Evolutionary conservation across 2,329 filamentous ascomycete species (phyloP), one percentile per base, ranked within the genome.

Genomic region (Diaporthe amygdali): DNA sequence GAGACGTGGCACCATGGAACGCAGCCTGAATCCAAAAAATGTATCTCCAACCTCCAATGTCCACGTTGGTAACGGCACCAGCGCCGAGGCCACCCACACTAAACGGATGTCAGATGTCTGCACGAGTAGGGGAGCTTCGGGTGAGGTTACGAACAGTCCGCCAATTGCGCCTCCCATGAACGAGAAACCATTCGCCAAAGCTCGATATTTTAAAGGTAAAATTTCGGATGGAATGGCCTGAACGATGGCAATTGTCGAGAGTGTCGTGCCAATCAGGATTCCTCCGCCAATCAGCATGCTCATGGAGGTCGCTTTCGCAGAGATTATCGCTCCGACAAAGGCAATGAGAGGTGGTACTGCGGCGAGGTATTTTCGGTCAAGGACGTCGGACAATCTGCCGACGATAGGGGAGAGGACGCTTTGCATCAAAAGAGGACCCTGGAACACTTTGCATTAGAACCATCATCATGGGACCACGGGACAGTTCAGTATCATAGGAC

Each of bases 1-100:
- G 44, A 2, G 82, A 81, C 0, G 85, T 87, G 17, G 82, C 77
- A 10, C 82, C 81, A 72, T 89, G 87, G 71, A 89, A 85, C 8
- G 81, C 86, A 1, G 87, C 87, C 77, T 89, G 87, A 17, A 89
- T 87, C 87, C 87, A 90, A 76, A 88, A 90, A 74, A 90, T 89
- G 74, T 84, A 83, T 2, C 88, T 81, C 87, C 87, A 90, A 25
- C 87, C 87, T 1, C 77, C 79, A 0, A 81, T 73, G 66, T 80
- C 80, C 15, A 82, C 76, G 71, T 87, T 86, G 0, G 87, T 88
- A 2, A 88, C 84, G 9, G 83, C 86, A 2, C 87, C 88, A 8
- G 87, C 86, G 32, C 84, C 83, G 5, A 89, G 80, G 15, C 80
- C 78, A 15, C 86, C 87, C 20, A 87, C 78, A 1, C 85, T 87